Base-by-base conservation (phyloP, 2,329 filamentous ascomycete genomes). In the Ilyonectria mors-panacis region DNA sequence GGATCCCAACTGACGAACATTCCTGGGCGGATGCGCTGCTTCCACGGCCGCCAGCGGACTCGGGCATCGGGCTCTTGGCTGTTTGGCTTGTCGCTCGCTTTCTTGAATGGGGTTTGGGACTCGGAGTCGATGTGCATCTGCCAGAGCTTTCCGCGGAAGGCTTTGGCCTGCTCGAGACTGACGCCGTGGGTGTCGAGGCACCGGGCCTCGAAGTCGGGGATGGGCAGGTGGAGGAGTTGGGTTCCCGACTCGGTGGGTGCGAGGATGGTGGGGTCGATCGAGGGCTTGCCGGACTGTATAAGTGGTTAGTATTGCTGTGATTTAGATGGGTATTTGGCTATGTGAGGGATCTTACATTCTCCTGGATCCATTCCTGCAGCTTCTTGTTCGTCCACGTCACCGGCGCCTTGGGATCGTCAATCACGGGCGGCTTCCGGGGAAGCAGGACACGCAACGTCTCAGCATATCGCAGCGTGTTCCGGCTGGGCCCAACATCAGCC, bases 401-500 rank as follows among this genome's bases (percentile, higher is more conserved):
- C 2, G 83, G 80, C 26, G 74, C 71, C 7, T 59, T 64, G 1
- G 74, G 64, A 60, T 81, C 73, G 59, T 76, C 78, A 7, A 60
- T 59, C 5, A 58, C 66, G 6, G 66, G 26, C 44, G 72, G 75
- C 1, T 69, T 53, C 59, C 70, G 76, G 3, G 83, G 81, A 10
- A 79, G 73, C 1, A 79, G 69, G 1, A 84, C 82, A 1, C 82
- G 77, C 59, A 87, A 72, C 76, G 85, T 79, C 77, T 86, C 83
- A 1, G 84, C 85, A 61, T 85, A 86, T 8, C 84, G 78, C 64
- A 86, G 73, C 0, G 85, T 85, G 69, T 87, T 88, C 69, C 82
- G 86, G 70, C 78, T 85, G 0, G 84, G 78, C 1, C 76, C 78
- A 0, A 81, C 76, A 62, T 86, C 85, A 1, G 79, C 75, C 19